Percentiles rank a stretch among this genome's conserved stretches.
phyloP scores from a whole-genome alignment of 805 yeast species.

The Yarrowia sp. region DNA sequence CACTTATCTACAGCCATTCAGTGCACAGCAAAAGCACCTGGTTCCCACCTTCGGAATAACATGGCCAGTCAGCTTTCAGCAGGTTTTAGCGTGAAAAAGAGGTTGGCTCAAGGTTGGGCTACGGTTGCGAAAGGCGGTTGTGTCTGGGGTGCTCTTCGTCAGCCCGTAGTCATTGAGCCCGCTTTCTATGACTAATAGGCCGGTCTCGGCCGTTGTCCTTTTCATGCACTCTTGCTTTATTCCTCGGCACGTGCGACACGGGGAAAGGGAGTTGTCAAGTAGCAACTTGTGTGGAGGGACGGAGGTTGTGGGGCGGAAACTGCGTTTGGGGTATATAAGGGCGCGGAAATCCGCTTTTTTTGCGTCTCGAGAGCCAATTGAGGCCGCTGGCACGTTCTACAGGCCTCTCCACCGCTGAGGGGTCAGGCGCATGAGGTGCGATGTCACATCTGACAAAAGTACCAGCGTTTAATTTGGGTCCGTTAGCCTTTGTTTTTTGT shows the following conservation, averaged over 20 bases:
- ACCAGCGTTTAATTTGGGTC: slow-evolving; percentile 1
- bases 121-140: too few species aligned
- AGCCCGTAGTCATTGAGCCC: too few species aligned
- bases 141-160: too few species aligned
- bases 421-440: too few species aligned
- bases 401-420: too few species aligned
- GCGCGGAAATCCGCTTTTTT: not conserved
- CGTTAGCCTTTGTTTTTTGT: not conserved
- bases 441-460: not conserved
- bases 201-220: slow-evolving; percentile 10
- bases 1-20: not conserved
- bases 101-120: not conserved
- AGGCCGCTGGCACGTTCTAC: too few species aligned
- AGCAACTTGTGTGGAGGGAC: not conserved
- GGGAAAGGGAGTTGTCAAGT: not conserved
- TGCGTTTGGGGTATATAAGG: not conserved
- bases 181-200: not conserved
- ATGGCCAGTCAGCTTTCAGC: not conserved
- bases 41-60: not conserved
- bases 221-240: not conserved
- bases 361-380: too few species aligned
- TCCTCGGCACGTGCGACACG: slow-evolving; percentile 23
- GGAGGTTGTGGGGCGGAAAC: not conserved
- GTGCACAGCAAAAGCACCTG: not conserved
- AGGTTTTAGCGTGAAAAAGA: not conserved